phyloP scores from a whole-genome alignment of 2,329 filamentous ascomycete genomes.

The Magnaporthiopsis incrustans region DNA sequence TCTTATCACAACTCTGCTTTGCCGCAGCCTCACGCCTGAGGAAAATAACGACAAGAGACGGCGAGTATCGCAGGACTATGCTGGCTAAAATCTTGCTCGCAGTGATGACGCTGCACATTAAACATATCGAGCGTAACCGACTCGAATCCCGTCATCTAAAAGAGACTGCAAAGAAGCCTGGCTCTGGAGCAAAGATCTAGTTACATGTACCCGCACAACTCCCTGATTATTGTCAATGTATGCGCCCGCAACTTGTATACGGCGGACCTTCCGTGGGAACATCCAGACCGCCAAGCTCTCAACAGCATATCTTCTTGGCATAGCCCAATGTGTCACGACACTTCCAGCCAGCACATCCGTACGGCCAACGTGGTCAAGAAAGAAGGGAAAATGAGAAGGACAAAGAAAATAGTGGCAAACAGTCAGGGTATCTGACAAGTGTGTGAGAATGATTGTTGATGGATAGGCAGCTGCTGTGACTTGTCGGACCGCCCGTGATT shows the following conservation, averaged over 20 bases:
- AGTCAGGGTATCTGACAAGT: not conserved
- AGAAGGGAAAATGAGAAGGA: not conserved
- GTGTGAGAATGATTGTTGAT: not conserved
- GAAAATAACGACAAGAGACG: too few species aligned
- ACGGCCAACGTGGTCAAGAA: conserved; percentile 5
- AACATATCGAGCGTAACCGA: not conserved
- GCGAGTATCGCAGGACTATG: too few species aligned
- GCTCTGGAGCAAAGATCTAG: conserved; percentile 1
- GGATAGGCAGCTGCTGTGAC: not conserved
- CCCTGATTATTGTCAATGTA: not conserved
- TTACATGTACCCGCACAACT: not conserved
- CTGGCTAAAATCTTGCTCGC: too few species aligned
- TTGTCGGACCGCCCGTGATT: not conserved
- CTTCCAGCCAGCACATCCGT: conserved; percentile 2
- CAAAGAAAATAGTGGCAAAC: not conserved
- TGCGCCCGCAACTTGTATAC: conserved; percentile 2
- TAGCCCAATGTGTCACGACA: conserved; percentile 8
- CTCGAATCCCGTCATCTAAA: not conserved
- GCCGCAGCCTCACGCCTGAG: too few species aligned
- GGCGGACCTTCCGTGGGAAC: conserved; percentile 2
- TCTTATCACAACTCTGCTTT: too few species aligned
- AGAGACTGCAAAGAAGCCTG: not conserved
- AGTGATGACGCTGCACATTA: not conserved
- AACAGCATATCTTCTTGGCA: not conserved
- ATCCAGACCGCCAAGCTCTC: not conserved